These are phyloP conservation scores for cucumber (Cucumis sativus) DNA, from an alignment of 306 rosid genomes.

Conservation along the genomic window Cucumber_9930_V3 NC_026657.2:33155001-33155500, in stretches of 20 bases:
- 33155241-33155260: not conserved
- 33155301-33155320: not conserved
- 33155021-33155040: slow-evolving; percentile 78
- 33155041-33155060: slow-evolving; percentile 56
- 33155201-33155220: not conserved
- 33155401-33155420: not conserved
- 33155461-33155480: not conserved
- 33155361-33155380: not conserved
- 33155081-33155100: slow-evolving; percentile 75
- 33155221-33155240: no score
- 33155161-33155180: not conserved
- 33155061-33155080: slow-evolving; percentile 44
- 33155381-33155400: not conserved
- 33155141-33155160: not conserved
- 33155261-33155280: not conserved
- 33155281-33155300: not conserved
- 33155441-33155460: not conserved
- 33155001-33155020: slow-evolving; percentile 74
- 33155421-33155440: not conserved
- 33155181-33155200: not conserved
- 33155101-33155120: slow-evolving; percentile 59
- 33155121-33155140: not conserved
- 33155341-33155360: not conserved
- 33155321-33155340: not conserved
- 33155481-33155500: not conserved